Conservation (phyloP, 495 filamentous ascomycete genomes). For the Podospora conica region DNA sequence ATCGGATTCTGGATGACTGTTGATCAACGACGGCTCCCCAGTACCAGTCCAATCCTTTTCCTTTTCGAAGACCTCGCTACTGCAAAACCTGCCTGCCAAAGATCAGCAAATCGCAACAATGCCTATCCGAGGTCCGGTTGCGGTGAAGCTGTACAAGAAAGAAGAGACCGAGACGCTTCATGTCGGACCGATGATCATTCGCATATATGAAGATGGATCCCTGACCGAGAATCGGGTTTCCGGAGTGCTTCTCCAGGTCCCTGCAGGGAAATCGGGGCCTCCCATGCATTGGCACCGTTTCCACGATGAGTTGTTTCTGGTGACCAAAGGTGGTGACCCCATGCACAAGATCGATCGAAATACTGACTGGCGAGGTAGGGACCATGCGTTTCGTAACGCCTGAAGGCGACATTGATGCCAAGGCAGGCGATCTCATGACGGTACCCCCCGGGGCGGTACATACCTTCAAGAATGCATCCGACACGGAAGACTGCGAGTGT, state of each 20-base stretch:
- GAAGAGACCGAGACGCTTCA: constrained; percentile 23
- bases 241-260: constrained; percentile 40
- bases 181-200: constrained; percentile 28
- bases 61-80: not conserved
- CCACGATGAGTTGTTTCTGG: constrained; percentile 52
- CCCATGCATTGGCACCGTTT: constrained; percentile 37
- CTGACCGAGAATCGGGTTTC: constrained; percentile 45
- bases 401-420: constrained; percentile 39
- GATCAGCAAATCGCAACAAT: constrained; percentile 11
- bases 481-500: constrained; percentile 46
- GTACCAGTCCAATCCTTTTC: not conserved
- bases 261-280: constrained; percentile 42
- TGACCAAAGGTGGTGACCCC: constrained; percentile 43
- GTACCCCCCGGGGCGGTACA: constrained; percentile 47
- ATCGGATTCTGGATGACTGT: not conserved
- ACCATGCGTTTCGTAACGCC: constrained; percentile 34
- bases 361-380: constrained; percentile 13
- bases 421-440: constrained; percentile 45
- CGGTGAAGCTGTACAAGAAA: constrained; percentile 22
- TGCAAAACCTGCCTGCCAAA: not conserved
- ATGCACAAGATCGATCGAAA: not conserved
- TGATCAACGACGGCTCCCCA: not conserved
- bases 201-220: constrained; percentile 29
- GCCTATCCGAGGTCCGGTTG: constrained; percentile 25
- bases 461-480: constrained; percentile 49